These are phyloP conservation scores for Trichoderma asperellum DNA, from an alignment of 2,329 filamentous ascomycete species.

Conservation along the genomic window DNA sequence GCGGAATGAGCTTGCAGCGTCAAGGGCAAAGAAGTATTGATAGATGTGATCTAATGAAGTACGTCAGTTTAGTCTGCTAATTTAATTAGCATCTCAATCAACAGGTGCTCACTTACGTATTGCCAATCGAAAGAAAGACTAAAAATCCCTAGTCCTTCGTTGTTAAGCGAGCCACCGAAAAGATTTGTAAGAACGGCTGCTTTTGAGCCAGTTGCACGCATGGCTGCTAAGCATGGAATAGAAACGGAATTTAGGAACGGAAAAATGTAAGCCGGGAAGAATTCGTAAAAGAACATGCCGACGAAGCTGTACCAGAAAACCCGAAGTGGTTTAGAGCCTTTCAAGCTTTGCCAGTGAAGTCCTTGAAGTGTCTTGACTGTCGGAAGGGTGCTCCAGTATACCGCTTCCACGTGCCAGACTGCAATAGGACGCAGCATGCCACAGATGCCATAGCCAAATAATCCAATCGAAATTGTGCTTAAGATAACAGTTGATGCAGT, in stretches of 20 bases:
- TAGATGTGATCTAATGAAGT: conserved; percentile 54
- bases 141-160: conserved; percentile 57
- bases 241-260: conserved; percentile 60
- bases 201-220: conserved; percentile 53
- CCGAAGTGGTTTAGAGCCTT: conserved; percentile 54
- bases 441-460: conserved; percentile 60
- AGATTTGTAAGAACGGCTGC: conserved; percentile 50
- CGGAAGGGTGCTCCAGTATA: conserved; percentile 59
- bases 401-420: conserved; percentile 60
- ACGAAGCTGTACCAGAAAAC: conserved; percentile 57
- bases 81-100: neutral
- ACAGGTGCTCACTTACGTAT: conserved; percentile 47
- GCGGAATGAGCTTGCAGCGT: conserved; percentile 53
- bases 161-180: conserved; percentile 56
- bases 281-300: conserved; percentile 55
- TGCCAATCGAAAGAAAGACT: conserved; percentile 59
- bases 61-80: neutral
- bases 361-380: conserved; percentile 58
- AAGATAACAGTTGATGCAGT: conserved; percentile 53
- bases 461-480: conserved; percentile 55
- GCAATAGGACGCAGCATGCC: conserved; percentile 58
- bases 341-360: conserved; percentile 56
- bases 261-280: conserved; percentile 59
- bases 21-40: conserved; percentile 56
- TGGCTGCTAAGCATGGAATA: conserved; percentile 57